A percentile compares a stretch with the other conserved stretches of the same genome.
These are phyloP conservation scores for Phylloporus sp. DNA, from an alignment of 768 basidiomycete species.

Conservation along the genomic window DNA sequence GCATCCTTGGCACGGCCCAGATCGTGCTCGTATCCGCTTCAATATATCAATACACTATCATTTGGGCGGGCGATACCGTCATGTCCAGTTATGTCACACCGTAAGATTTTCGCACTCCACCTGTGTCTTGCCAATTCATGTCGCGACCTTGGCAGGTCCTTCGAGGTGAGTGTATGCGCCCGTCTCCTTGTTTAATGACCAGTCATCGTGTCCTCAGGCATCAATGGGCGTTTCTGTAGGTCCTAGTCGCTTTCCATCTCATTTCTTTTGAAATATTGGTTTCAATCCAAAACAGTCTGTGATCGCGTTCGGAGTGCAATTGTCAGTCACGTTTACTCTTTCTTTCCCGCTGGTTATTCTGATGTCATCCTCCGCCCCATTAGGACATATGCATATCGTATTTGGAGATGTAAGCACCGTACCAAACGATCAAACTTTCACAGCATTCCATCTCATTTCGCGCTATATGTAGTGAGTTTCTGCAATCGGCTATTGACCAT, in stretches of 20 bases:
- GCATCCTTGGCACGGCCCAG: constrained; percentile 26
- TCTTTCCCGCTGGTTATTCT: neutral
- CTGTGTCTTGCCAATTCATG: neutral
- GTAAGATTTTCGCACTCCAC: constrained; percentile 9
- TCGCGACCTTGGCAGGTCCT: constrained; percentile 11
- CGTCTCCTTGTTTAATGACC: neutral
- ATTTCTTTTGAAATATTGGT: neutral
- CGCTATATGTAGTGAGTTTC: constrained; percentile 30
- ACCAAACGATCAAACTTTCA: neutral
- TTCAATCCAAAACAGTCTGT: constrained; percentile 20
- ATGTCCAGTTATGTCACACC: constrained; percentile 26
- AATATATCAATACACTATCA: constrained; percentile 31
- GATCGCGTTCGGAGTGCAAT: constrained; percentile 34
- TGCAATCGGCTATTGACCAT: constrained; percentile 26
- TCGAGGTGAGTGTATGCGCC: constrained; percentile 21
- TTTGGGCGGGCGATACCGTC: constrained; percentile 23
- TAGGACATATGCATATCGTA: constrained; percentile 35
- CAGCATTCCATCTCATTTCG: neutral
- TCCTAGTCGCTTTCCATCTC: neutral
- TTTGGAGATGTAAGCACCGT: constrained; percentile 32
- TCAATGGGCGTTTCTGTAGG: constrained; percentile 34
- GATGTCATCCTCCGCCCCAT: constrained; percentile 3
- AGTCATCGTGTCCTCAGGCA: constrained; percentile 17
- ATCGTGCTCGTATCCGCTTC: constrained; percentile 28
- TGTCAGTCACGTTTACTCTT: constrained; percentile 19